A percentile compares a stretch with the other conserved stretches of the same genome.
phyloP scores from a whole-genome alignment of 2,329 filamentous ascomycete genomes.

The Onygena corvina region DNA sequence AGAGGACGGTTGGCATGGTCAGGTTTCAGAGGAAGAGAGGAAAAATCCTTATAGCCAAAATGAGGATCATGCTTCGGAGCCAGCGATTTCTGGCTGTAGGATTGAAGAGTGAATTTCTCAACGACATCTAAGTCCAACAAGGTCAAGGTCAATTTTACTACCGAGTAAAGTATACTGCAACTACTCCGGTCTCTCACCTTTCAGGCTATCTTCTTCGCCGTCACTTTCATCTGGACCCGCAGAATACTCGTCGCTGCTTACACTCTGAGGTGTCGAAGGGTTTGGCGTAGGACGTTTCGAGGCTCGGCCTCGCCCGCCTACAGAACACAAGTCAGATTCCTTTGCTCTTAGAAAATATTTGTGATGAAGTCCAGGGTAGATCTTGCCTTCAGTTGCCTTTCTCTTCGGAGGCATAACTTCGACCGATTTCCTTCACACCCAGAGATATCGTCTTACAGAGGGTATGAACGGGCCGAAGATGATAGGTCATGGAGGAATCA shows the following conservation, averaged over 20 bases:
- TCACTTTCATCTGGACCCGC: conserved; percentile 41
- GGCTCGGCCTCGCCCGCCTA: conserved; percentile 33
- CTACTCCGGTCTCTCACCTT: conserved; percentile 28
- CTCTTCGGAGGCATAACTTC: conserved; percentile 56
- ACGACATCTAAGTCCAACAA: conserved; percentile 31
- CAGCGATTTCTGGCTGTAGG: conserved; percentile 36
- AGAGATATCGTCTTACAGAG: conserved; percentile 12
- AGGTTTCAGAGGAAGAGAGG: conserved; percentile 66
- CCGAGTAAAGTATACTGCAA: background rate
- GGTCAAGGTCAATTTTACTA: background rate
- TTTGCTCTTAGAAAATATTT: background rate
- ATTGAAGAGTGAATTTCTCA: conserved; percentile 43
- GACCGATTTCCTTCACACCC: background rate
- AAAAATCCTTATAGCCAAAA: conserved; percentile 62
- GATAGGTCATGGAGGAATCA: too few species aligned
- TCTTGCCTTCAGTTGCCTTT: conserved; percentile 48
- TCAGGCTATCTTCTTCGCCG: conserved; percentile 34
- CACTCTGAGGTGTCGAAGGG: conserved; percentile 31
- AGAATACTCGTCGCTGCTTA: conserved; percentile 47
- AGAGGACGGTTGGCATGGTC: conserved; percentile 83
- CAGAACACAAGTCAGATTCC: background rate
- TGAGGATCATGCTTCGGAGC: conserved; percentile 40
- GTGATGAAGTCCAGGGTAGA: conserved; percentile 17
- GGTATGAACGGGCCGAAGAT: background rate
- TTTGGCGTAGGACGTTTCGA: conserved; percentile 40